Evolutionary conservation across 1,139 yeast genomes (phyloP), one percentile per base, ranked within the genome.

Genomic region (Nakaseomyces kungkrabaensis): DNA sequence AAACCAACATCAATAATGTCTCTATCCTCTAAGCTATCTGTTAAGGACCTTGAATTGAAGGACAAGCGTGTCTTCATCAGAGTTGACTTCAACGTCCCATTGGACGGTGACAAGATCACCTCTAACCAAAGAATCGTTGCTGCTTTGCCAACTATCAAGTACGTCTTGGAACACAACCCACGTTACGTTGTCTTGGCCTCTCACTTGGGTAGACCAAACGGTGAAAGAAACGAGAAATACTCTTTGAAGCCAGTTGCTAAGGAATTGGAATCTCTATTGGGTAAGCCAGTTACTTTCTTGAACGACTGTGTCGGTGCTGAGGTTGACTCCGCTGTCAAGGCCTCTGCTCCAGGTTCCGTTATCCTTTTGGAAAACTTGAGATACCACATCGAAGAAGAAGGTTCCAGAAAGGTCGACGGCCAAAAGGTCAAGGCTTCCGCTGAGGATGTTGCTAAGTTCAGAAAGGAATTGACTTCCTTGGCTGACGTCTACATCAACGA

Each of bases 101-200:
- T 90, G 63, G 96, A 90, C 68, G 97, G 96, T 60, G 81, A 78
- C 66, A 88, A 83, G 69, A 92, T 90, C 79, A 92, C 97, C 77
- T 90, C 92, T 82, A 90, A 90, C 76, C 97, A 90, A 77, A 84
- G 97, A 75, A 92, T 90, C 69, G 97, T 88, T 62, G 97, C 97
- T 69, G 97, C 97, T 59, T 76, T 90, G 65, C 97, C 97, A 70
- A 89, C 97, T 60, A 90, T 90, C 76, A 74, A 90, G 74, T 89
- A 89, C 69, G 97, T 92, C 52, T 74, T 85, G 69, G 90, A 86
- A 66, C 82, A 89, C 61, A 81, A 85, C 66, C 96, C 97, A 68
- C 86, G 85, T 78, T 87, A 82, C 57, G 82, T 90, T 56, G 75
- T 92, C 59, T 80, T 90, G 65, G 97, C 97, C 56, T 89, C 97